Evolutionary conservation across 2,329 filamentous ascomycete genomes (phyloP).

Genomic region (Rutstroemia sp.): DNA sequence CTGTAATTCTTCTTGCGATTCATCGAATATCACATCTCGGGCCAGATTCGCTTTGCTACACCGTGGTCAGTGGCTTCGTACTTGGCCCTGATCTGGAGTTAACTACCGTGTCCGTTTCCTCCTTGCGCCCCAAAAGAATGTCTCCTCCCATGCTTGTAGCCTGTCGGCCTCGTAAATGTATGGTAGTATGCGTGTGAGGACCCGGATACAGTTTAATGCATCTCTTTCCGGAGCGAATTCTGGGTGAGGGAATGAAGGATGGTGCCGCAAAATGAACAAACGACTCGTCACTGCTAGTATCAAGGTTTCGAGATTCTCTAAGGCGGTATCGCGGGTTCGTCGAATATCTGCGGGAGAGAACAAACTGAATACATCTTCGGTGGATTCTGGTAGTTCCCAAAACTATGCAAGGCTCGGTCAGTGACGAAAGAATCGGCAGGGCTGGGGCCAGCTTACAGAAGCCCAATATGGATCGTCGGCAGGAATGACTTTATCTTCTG

Average conservation of each 20-base stretch:
- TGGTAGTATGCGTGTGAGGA: constrained; percentile 82
- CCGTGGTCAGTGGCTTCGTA: constrained; percentile 13
- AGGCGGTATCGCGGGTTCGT: constrained; percentile 73
- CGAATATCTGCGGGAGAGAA: constrained; percentile 87
- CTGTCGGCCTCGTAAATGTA: constrained; percentile 88
- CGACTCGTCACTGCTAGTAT: constrained; percentile 77
- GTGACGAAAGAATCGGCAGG: constrained; percentile 5
- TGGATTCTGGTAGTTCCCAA: constrained; percentile 93
- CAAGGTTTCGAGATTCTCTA: constrained; percentile 85
- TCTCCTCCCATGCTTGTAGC: constrained; percentile 78
- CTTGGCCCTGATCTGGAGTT: neutral
- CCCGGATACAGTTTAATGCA: constrained; percentile 89
- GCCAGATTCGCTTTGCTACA: constrained; percentile 53
- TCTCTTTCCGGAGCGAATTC: constrained; percentile 78
- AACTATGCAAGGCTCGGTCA: constrained; percentile 51
- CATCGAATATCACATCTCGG: constrained; percentile 79
- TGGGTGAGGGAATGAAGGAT: constrained; percentile 82
- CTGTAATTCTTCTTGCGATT: constrained; percentile 49
- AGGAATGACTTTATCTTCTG: constrained; percentile 82
- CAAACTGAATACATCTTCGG: constrained; percentile 93
- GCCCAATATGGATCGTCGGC: constrained; percentile 90
- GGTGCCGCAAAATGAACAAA: constrained; percentile 73
- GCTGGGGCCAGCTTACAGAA: constrained; percentile 51
- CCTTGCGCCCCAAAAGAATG: constrained; percentile 82
- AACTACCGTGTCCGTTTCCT: constrained; percentile 53